phyloP scores from a whole-genome alignment of 352 stramenopile species.

The Globisporangium nodosum region DNA sequence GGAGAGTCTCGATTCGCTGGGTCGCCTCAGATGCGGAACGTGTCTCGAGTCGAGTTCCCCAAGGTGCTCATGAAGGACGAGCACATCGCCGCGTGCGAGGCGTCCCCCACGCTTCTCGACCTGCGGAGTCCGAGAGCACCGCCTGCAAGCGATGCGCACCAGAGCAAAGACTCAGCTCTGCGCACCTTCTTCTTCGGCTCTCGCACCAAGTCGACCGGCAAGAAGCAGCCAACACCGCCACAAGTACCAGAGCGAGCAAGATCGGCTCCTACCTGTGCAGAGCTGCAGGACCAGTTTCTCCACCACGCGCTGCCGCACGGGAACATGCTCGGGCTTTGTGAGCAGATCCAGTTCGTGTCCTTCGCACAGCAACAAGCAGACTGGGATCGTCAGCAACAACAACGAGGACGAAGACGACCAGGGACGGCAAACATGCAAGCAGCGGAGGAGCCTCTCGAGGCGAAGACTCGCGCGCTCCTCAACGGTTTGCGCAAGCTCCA shows the following conservation, averaged over 20 bases:
- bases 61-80: conserved; percentile 29
- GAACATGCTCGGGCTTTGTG: conserved; percentile 31
- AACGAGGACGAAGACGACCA: conserved; percentile 12
- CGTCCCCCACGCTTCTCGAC: background rate
- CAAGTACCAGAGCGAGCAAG: background rate
- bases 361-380: conserved; percentile 24
- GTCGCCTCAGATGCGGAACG: background rate
- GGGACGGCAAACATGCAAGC: background rate
- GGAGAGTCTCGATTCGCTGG: background rate
- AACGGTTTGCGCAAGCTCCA: conserved; percentile 34
- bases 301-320: conserved; percentile 35
- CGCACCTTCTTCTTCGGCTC: conserved; percentile 6
- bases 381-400: conserved; percentile 8
- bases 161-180: background rate
- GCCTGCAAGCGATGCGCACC: background rate
- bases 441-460: conserved; percentile 8
- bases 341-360: conserved; percentile 45
- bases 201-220: background rate
- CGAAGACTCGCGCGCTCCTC: conserved; percentile 32
- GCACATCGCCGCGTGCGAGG: background rate
- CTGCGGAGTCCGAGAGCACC: conserved; percentile 2
- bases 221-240: background rate
- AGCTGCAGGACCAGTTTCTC: conserved; percentile 43
- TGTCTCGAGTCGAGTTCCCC: conserved; percentile 34
- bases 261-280: conserved; percentile 23